Percentiles rank a stretch among this genome's conserved stretches.
These are phyloP conservation scores for Diplodia corticola DNA, from an alignment of 2,329 filamentous ascomycete species.

Conservation along the genomic window DNA sequence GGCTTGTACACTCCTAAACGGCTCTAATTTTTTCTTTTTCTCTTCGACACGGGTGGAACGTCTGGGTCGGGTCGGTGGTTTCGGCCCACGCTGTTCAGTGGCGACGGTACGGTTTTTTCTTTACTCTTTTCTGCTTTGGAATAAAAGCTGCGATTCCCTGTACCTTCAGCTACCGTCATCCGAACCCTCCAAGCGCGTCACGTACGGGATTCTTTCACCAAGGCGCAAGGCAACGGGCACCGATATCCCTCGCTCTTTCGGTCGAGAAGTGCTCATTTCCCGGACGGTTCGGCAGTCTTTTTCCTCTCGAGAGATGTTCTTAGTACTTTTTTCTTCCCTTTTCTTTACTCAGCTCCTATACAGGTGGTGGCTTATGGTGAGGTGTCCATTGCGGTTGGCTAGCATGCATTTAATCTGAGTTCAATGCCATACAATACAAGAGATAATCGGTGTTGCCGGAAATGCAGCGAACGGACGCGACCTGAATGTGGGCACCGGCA, in stretches of 20 bases:
- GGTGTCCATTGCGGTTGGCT: constrained; percentile 21
- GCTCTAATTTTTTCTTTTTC: constrained; percentile 23
- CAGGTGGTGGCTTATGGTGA: constrained; percentile 22
- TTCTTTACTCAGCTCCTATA: constrained; percentile 21
- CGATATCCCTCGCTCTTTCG: constrained; percentile 22
- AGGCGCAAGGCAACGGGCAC: constrained; percentile 21
- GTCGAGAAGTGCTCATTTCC: constrained; percentile 21
- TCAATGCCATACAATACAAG: constrained; percentile 17
- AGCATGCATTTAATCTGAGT: constrained; percentile 22
- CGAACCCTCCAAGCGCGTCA: constrained; percentile 21
- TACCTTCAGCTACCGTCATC: constrained; percentile 22
- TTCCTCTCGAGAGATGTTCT: constrained; percentile 22
- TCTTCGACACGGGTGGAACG: constrained; percentile 20
- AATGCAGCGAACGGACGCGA: neutral
- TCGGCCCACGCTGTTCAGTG: constrained; percentile 19
- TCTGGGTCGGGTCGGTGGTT: constrained; percentile 23
- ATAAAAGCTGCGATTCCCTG: constrained; percentile 24
- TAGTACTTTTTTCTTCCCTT: constrained; percentile 15
- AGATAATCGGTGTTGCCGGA: neutral
- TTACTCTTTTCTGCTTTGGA: constrained; percentile 21
- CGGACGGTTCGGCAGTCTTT: constrained; percentile 21
- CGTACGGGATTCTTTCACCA: constrained; percentile 19
- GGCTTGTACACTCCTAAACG: constrained; percentile 24
- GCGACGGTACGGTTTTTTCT: constrained; percentile 20
- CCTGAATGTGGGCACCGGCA: neutral